These are phyloP conservation scores for Fusarium buxicola DNA, from an alignment of 2,329 filamentous ascomycete species.

Conservation along the genomic window DNA sequence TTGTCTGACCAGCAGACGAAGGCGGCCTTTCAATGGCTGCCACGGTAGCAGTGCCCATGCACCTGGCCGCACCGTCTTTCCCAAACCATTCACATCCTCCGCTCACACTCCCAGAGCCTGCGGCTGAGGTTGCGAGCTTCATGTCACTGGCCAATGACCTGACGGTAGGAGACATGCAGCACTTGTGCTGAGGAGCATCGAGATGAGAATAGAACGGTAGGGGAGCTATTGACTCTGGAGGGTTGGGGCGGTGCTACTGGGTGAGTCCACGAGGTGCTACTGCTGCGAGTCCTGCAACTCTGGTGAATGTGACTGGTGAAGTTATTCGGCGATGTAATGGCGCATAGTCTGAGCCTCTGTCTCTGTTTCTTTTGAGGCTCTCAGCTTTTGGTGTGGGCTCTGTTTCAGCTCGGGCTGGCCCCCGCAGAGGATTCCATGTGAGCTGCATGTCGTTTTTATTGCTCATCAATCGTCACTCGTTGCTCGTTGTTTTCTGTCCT, in stretches of 20 bases:
- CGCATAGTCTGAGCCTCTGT: slow-evolving; percentile 30
- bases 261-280: slow-evolving; percentile 24
- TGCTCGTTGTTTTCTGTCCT: slow-evolving; percentile 2
- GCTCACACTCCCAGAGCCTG: slow-evolving; percentile 6
- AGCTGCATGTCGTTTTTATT: slow-evolving; percentile 15
- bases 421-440: slow-evolving; percentile 17
- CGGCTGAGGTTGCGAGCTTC: slow-evolving; percentile 30
- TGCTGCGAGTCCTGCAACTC: slow-evolving; percentile 22
- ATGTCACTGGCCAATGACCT: slow-evolving; percentile 31
- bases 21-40: slow-evolving; percentile 37
- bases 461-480: slow-evolving; percentile 21
- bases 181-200: slow-evolving; percentile 8
- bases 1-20: slow-evolving; percentile 31
- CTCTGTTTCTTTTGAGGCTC: slow-evolving; percentile 35
- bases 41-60: slow-evolving; percentile 40
- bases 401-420: slow-evolving; percentile 27
- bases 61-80: slow-evolving; percentile 37
- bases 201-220: slow-evolving; percentile 34
- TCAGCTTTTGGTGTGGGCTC: slow-evolving; percentile 13
- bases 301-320: slow-evolving; percentile 13
- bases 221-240: slow-evolving; percentile 21
- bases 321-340: slow-evolving; percentile 19
- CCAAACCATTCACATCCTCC: slow-evolving; percentile 28
- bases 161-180: slow-evolving; percentile 16
- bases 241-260: slow-evolving; percentile 27